Evolutionary conservation across 441 rosid genomes (phyloP), one percentile per base, ranked within the genome.

Genomic region (Syzygium syzygioides): DNA sequence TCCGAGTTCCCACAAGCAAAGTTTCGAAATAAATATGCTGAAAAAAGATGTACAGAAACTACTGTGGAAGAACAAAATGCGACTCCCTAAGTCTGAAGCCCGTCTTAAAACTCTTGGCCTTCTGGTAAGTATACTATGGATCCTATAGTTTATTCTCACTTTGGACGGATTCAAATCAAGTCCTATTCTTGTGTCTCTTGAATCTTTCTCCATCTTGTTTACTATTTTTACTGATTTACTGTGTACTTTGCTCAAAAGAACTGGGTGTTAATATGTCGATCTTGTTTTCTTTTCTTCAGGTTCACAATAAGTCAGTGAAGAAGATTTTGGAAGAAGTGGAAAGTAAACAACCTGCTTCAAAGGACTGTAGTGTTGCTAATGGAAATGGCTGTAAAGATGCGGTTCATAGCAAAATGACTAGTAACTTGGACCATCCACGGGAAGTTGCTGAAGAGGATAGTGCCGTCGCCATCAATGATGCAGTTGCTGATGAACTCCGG

Each of bases 41-140:
- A 96, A 90, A 59, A 98, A 97, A 91, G 98, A 96, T 62, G 94
- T 95, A 26, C 99, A 95, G 91, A 98, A 93, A 94, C 98, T 96
- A 89, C 87, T 96, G 68, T 98, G 99, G 98, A 98, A 96, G 89
- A 95, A 94, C 79, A 98, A 94, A 90, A 91, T 96, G 95, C 91
- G 90, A 89, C 97, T 95, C 87, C 91, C 94, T 9, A 98, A 95
- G 66, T 95, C 99, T 45, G 99, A 98, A 91, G 95, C 93, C 28
- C 91, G 88, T 87, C 95, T 98, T 55, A 93, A 94, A 90, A 91
- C 94, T 89, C 95, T 95, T 55, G 98, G 97, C 86, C 96, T 98
- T 37, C 55, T 89, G 97, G 99, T 96, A 95, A 60, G 92, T 76
- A 20, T 88, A n/a, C 55, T 52, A 9, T 52, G 18, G 26, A 41